Percentiles rank a stretch among this genome's conserved stretches.
Evolutionary conservation across 2,329 filamentous ascomycete species (phyloP).

Genomic region (Onygenales sp.): DNA sequence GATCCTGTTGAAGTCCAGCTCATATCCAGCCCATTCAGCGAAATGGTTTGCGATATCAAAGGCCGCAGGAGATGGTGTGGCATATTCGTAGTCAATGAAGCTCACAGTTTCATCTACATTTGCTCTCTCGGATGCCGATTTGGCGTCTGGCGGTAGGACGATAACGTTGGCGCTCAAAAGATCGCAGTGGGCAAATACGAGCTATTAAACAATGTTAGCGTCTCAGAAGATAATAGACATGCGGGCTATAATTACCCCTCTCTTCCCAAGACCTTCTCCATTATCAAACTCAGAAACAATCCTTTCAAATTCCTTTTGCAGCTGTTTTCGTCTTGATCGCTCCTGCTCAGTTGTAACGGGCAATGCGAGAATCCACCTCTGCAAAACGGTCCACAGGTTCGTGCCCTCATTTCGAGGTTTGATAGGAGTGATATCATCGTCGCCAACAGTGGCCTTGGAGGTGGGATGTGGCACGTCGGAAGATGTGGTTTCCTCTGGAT

Average conservation of each 20-base stretch:
- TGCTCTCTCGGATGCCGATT: conserved; percentile 20
- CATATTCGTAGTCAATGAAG: conserved; percentile 99
- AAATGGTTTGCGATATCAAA: conserved; percentile 98
- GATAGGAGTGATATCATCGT: conserved; percentile 25
- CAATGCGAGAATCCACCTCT: conserved; percentile 87
- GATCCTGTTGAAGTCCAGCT: conserved; percentile 79
- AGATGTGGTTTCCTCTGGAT: conserved; percentile 27
- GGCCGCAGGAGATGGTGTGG: conserved; percentile 82
- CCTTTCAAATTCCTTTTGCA: conserved; percentile 67
- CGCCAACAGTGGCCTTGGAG: conserved; percentile 15
- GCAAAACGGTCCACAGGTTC: conserved; percentile 90
- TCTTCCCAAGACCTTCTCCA: conserved; percentile 63
- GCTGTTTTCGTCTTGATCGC: conserved; percentile 52
- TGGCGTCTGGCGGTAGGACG: conserved; percentile 46
- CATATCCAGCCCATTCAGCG: conserved; percentile 94
- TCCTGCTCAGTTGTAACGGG: conserved; percentile 64
- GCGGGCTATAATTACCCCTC: conserved; percentile 48
- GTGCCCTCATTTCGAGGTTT: conserved; percentile 63
- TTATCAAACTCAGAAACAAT: conserved; percentile 64
- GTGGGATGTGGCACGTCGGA: conserved; percentile 38
- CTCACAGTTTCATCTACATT: conserved; percentile 48
- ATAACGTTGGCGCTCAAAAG: conserved; percentile 96
- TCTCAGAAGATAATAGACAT: background rate
- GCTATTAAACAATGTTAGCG: conserved; percentile 36
- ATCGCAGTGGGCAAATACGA: conserved; percentile 93